Conservation (phyloP, 805 yeast genomes). For the Komagataella kurtzmanii region DNA sequence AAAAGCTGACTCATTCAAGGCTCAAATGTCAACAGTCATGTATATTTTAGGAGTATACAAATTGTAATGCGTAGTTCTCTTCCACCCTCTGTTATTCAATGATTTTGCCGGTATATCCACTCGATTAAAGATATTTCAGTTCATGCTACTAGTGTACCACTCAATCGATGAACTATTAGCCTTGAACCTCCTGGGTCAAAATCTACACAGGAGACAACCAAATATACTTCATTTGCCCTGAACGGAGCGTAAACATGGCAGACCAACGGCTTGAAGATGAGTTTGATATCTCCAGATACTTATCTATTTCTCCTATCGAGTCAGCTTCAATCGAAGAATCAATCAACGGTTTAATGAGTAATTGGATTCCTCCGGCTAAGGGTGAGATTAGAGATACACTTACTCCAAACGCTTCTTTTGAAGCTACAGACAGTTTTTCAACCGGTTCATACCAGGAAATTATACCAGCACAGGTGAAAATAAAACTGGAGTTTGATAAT, state of each 20-base stretch:
- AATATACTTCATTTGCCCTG: background rate
- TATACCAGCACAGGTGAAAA: background rate
- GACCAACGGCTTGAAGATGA: background rate
- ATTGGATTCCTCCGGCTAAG: background rate
- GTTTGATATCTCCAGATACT: background rate
- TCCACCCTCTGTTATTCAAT: background rate
- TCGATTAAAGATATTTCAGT: background rate
- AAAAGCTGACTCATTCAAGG: background rate
- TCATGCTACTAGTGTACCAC: background rate
- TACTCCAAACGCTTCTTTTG: background rate
- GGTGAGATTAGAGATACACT: background rate
- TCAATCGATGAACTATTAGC: background rate
- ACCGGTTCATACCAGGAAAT: background rate
- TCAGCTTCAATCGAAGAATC: background rate
- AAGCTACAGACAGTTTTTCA: background rate
- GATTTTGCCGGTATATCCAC: slow-evolving; percentile 1
- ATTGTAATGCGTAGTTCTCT: background rate
- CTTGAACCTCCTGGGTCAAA: background rate
- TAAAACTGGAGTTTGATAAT: background rate
- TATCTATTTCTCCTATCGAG: background rate
- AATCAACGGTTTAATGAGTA: background rate
- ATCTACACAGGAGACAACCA: background rate
- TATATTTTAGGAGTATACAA: background rate
- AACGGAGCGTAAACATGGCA: background rate
- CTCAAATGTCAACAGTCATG: background rate